These are phyloP conservation scores for Talaromyces wortmannii DNA, from an alignment of 495 filamentous ascomycete genomes.

Conservation along the genomic window DNA sequence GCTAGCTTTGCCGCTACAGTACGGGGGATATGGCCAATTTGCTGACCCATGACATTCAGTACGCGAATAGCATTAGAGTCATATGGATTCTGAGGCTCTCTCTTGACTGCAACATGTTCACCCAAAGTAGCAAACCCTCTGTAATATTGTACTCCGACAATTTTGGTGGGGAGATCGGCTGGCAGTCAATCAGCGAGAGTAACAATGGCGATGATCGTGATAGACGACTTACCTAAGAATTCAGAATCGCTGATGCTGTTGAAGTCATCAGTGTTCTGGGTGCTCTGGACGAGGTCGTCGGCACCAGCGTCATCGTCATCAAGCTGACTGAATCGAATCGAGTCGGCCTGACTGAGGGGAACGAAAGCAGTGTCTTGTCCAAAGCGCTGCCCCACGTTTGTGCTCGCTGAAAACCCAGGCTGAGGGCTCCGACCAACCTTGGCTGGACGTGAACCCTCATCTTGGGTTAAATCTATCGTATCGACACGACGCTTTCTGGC, in stretches of 20 bases:
- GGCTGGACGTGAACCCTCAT: not conserved
- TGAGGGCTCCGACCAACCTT: not conserved
- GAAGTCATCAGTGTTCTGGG: conserved; percentile 31
- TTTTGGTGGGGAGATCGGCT: conserved; percentile 49
- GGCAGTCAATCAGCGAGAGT: not conserved
- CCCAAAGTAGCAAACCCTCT: conserved; percentile 59
- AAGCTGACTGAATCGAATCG: not conserved
- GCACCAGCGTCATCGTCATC: conserved; percentile 30
- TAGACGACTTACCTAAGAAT: conserved; percentile 38
- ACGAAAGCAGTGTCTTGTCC: conserved; percentile 28
- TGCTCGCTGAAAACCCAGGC: not conserved
- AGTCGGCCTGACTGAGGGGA: conserved; percentile 16
- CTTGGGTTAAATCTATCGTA: not conserved
- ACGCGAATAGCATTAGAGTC: conserved; percentile 76
- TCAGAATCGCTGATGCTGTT: conserved; percentile 29
- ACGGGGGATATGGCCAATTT: conserved; percentile 77
- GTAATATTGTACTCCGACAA: conserved; percentile 81
- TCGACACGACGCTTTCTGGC: not conserved
- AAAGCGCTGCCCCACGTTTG: conserved; percentile 19
- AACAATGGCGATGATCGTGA: not conserved
- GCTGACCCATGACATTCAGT: conserved; percentile 67
- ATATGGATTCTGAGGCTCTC: conserved; percentile 69
- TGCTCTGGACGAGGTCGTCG: conserved; percentile 18
- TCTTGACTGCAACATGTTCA: conserved; percentile 60
- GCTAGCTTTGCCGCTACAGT: conserved; percentile 62